Percentiles rank a stretch among this genome's conserved stretches.
Conservation (phyloP, 495 filamentous ascomycete genomes). For the Rostrohypoxylon terebratum region DNA sequence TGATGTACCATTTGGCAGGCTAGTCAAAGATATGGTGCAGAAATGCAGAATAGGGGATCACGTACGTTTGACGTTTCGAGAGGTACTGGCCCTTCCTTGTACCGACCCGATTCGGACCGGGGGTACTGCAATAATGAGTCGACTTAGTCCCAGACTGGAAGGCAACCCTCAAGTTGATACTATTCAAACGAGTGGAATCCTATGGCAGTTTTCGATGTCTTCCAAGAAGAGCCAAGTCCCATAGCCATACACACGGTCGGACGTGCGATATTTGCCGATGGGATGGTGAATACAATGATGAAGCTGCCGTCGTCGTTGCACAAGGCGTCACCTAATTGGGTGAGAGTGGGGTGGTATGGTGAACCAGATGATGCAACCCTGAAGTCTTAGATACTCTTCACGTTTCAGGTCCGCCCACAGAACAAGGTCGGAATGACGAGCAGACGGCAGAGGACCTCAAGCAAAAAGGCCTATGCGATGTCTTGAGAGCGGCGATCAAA, state of each 20-base stretch:
- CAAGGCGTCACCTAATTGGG: constrained; percentile 37
- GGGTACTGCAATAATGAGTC: constrained; percentile 23
- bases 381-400: constrained; percentile 46
- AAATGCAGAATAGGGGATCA: constrained; percentile 43
- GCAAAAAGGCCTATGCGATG: constrained; percentile 34
- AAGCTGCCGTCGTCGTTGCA: constrained; percentile 40
- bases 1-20: constrained; percentile 49
- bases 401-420: constrained; percentile 48
- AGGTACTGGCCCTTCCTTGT: constrained; percentile 35
- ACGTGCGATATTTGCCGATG: constrained; percentile 36
- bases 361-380: constrained; percentile 43
- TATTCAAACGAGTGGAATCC: constrained; percentile 38
- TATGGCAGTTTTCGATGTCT: constrained; percentile 29
- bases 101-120: constrained; percentile 34
- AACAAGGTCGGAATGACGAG: constrained; percentile 35
- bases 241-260: constrained; percentile 25
- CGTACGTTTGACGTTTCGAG: constrained; percentile 58
- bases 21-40: constrained; percentile 47
- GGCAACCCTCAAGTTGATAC: constrained; percentile 29
- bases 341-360: constrained; percentile 40
- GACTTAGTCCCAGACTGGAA: constrained; percentile 32
- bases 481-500: constrained; percentile 55
- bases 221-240: constrained; percentile 31
- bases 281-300: constrained; percentile 29
- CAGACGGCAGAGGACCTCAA: constrained; percentile 26